Percentiles rank a stretch among this genome's conserved stretches.
Evolutionary conservation across 2,329 filamentous ascomycete genomes (phyloP).

Genomic region (Apiospora saccharicola): DNA sequence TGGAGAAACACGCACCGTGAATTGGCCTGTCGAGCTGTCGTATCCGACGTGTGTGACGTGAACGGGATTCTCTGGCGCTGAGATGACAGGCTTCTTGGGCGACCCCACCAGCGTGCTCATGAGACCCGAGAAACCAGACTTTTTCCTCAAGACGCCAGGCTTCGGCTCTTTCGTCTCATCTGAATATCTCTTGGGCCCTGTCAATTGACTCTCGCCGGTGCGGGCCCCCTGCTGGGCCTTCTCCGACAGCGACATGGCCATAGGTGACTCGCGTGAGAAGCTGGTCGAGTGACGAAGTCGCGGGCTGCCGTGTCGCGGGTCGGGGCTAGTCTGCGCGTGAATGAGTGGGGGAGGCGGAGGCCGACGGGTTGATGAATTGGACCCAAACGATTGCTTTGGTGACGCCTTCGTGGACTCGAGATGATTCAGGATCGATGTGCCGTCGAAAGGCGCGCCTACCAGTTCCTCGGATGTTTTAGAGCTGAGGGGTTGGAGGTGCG

Average conservation of each 20-base stretch:
- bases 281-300: conserved; percentile 67
- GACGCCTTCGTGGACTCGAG: conserved; percentile 61
- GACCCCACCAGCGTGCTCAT: conserved; percentile 85
- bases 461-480: conserved; percentile 63
- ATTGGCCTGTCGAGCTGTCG: conserved; percentile 94
- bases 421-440: conserved; percentile 66
- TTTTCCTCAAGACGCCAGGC: conserved; percentile 73
- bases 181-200: conserved; percentile 75
- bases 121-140: conserved; percentile 87
- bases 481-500: conserved; percentile 49
- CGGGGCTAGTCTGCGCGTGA: conserved; percentile 59
- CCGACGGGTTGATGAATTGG: conserved; percentile 37
- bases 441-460: conserved; percentile 71
- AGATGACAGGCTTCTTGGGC: conserved; percentile 90
- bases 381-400: conserved; percentile 33
- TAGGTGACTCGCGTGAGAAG: conserved; percentile 62
- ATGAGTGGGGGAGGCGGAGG: conserved; percentile 41
- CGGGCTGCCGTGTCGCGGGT: conserved; percentile 61
- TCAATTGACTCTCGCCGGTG: conserved; percentile 53
- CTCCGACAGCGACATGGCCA: conserved; percentile 48
- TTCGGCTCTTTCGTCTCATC: conserved; percentile 76
- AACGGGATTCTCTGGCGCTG: conserved; percentile 96
- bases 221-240: conserved; percentile 50
- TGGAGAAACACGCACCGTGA: conserved; percentile 71
- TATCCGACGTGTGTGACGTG: conserved; percentile 98